A percentile compares a stretch with the other conserved stretches of the same genome.
These are phyloP conservation scores for Conticribra weissflogii DNA, from an alignment of 108 stramenopile species.

Conservation along the genomic window DNA sequence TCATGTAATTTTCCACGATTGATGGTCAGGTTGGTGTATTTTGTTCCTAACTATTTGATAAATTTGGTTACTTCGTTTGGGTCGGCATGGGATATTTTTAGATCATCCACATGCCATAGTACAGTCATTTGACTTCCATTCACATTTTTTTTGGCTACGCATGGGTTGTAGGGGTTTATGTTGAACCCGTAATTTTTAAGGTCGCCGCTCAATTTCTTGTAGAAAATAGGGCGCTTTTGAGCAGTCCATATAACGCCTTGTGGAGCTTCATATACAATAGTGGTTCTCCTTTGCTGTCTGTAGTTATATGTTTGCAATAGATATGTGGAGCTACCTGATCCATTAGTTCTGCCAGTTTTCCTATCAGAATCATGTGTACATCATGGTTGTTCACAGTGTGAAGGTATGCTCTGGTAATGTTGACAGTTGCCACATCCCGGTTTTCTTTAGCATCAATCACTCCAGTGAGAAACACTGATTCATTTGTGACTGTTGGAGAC, in stretches of 20 bases:
- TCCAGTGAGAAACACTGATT: no score
- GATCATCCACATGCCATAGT: constrained; percentile 58
- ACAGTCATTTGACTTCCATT: constrained; percentile 24
- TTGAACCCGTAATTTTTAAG: constrained; percentile 42
- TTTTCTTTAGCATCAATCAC: no score
- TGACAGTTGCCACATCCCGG: no score
- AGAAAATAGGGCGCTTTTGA: constrained; percentile 8
- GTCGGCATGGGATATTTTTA: constrained; percentile 49
- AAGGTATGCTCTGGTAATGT: constrained; percentile 12
- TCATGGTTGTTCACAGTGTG: constrained; percentile 9
- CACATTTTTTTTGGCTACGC: constrained; percentile 8
- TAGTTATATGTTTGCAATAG: constrained; percentile 13
- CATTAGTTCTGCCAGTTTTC: no score
- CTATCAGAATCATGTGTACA: constrained; percentile 21
- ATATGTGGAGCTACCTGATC: background rate
- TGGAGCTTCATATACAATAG: constrained; percentile 44
- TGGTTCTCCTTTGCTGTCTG: constrained; percentile 7
- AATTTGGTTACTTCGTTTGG: constrained; percentile 8
- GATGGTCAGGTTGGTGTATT: background rate
- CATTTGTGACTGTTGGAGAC: no score
- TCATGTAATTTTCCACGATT: constrained; percentile 1
- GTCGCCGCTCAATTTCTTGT: background rate
- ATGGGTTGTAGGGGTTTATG: constrained; percentile 56
- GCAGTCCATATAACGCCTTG: constrained; percentile 39
- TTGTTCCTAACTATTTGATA: background rate